Evolutionary conservation across 140 eudicot species (phyloP), one percentile per base, ranked within the genome.

Genomic region (Erigeron philadelphicus): DNA sequence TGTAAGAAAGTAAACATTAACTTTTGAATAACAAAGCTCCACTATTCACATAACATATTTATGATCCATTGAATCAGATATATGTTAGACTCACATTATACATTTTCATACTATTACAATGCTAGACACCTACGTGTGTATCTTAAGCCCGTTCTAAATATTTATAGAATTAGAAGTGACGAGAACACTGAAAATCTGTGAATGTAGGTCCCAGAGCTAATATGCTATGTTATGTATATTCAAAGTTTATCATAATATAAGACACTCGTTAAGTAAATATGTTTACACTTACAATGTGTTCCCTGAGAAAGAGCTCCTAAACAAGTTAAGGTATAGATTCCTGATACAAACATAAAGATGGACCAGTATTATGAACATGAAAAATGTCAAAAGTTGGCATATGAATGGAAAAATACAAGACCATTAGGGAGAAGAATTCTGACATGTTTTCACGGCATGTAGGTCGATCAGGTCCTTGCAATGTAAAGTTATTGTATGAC

Each of bases 401-500:
- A 35, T 16, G 18, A 7, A 54, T 17, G 52, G 2, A 50, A 45
- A 56, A 46, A 25, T 66, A 55, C 21, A 74, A 65, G 72, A 44
- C 50, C 23, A 66, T 42, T 23, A 5, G 8, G n/a, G 52, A 46
- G 38, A 57, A 75, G 52, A n/a, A 56, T 75, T 23, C 93, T 79
- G 9, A 91, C 96, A 69, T 76, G 81, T 82, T 80, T 50, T 69
- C 69, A 67, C 60, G 82, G 73, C 97, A 91, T 42, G 89, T 41
- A 15, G 86, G 87, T 76, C 74, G 79, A 19, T 74, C 82, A 42
- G 96, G 89, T 43, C 83, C 91, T 79, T 84, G 88, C 96, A 85
- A 85, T 5, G 97, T 78, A 49, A 90, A 84, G 72, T 85, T 90
- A 56, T 90, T 90, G 96, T 85, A 88, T 35, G 97, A 90, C 48